phyloP scores from a whole-genome alignment of 2,329 filamentous ascomycete species.

The Fusarium compactum region DNA sequence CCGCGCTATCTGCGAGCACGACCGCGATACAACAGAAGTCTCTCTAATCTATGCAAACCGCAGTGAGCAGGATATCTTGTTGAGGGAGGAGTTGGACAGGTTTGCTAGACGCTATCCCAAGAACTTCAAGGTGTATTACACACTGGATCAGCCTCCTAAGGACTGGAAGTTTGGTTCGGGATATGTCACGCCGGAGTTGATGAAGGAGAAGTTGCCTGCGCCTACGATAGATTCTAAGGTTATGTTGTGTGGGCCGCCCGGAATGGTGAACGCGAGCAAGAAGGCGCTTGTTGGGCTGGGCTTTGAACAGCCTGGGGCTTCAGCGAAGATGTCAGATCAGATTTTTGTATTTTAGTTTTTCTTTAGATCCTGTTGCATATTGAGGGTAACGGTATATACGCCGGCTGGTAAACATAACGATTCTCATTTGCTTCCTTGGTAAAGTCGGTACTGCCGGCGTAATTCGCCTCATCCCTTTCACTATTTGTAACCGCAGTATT shows the following conservation, averaged over 20 bases:
- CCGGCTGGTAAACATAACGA: no score
- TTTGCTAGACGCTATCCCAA: constrained; percentile 64
- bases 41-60: constrained; percentile 70
- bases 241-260: constrained; percentile 71
- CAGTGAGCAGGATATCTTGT: constrained; percentile 68
- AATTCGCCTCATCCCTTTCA: no score
- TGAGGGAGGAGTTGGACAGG: constrained; percentile 66
- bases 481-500: no score
- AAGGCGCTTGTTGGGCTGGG: constrained; percentile 61
- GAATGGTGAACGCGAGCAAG: constrained; percentile 69
- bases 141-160: constrained; percentile 61
- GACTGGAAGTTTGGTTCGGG: constrained; percentile 63
- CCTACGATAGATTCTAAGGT: constrained; percentile 62
- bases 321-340: constrained; percentile 65
- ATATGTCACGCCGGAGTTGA: constrained; percentile 63
- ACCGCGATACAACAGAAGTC: constrained; percentile 66
- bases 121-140: constrained; percentile 67
- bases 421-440: no score
- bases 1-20: constrained; percentile 71
- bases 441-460: no score
- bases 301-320: constrained; percentile 62
- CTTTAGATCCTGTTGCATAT: no score
- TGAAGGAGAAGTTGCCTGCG: constrained; percentile 62
- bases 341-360: constrained; percentile 55
- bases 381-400: no score